phyloP scores from a whole-genome alignment of 2,329 filamentous ascomycete species.

The Colletotrichum ledebouriae region DNA sequence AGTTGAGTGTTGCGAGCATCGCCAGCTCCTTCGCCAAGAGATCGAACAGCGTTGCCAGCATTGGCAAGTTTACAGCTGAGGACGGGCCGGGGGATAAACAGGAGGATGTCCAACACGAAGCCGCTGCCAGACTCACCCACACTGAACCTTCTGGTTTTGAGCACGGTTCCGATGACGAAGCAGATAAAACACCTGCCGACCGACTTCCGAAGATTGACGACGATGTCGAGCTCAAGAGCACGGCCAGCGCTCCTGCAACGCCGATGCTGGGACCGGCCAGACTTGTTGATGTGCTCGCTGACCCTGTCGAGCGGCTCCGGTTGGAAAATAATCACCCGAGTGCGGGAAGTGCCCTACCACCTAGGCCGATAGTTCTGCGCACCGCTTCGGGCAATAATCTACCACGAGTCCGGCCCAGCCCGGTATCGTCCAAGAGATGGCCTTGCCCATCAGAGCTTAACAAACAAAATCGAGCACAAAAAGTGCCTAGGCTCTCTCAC shows the following conservation, averaged over 20 bases:
- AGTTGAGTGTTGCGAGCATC: slow-evolving; percentile 86
- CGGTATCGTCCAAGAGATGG: slow-evolving; percentile 43
- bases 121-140: slow-evolving; percentile 23
- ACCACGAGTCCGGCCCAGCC: slow-evolving; percentile 42
- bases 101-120: slow-evolving; percentile 14
- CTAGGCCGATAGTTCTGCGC: slow-evolving; percentile 39
- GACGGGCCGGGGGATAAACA: slow-evolving; percentile 46
- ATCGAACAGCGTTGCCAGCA: slow-evolving; percentile 68
- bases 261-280: slow-evolving; percentile 22
- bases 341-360: slow-evolving; percentile 1
- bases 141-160: slow-evolving; percentile 21
- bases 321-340: slow-evolving; percentile 2
- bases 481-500: slow-evolving; percentile 33
- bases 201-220: slow-evolving; percentile 47
- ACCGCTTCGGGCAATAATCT: slow-evolving; percentile 45
- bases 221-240: slow-evolving; percentile 45
- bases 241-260: slow-evolving; percentile 37
- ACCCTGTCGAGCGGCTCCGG: slow-evolving; percentile 20
- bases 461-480: slow-evolving; percentile 40
- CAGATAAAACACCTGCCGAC: slow-evolving; percentile 38
- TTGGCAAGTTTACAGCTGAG: slow-evolving; percentile 48
- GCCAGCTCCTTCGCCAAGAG: slow-evolving; percentile 81
- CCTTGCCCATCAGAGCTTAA: slow-evolving; percentile 48
- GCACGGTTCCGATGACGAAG: slow-evolving; percentile 28
- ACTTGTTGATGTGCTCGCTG: slow-evolving; percentile 29